These are phyloP conservation scores for Malus hybrid DNA, from an alignment of 331 rosid species.

Conservation along the genomic window DNA sequence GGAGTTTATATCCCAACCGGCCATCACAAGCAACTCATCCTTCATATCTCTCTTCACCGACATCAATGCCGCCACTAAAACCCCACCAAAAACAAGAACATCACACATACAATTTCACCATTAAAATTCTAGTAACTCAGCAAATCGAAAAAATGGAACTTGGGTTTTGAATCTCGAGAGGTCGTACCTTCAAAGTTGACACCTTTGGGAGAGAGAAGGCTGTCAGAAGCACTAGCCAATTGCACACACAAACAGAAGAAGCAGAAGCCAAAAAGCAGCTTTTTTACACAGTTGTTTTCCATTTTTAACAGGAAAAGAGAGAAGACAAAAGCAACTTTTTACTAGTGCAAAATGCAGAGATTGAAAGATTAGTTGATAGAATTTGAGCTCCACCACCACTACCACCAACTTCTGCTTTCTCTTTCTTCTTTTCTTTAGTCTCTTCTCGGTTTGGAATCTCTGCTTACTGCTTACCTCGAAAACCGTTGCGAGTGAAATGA, in stretches of 20 bases:
- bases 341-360: not conserved
- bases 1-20: constrained; percentile 89
- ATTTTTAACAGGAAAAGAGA: constrained; percentile 1
- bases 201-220: constrained; percentile 92
- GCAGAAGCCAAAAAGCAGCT: constrained; percentile 26
- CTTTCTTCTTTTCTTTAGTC: not conserved
- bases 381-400: not conserved
- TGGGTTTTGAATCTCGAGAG: constrained; percentile 8
- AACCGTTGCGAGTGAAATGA: not conserved
- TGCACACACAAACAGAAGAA: constrained; percentile 26
- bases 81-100: constrained; percentile 9
- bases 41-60: constrained; percentile 74
- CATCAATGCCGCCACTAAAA: constrained; percentile 90
- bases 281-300: constrained; percentile 23
- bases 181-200: constrained; percentile 83
- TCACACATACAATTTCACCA: not conserved
- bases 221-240: constrained; percentile 37
- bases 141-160: not conserved
- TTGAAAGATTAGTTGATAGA: not conserved
- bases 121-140: not conserved
- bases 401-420: not conserved
- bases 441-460: not conserved
- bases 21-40: constrained; percentile 53
- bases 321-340: constrained; percentile 19
- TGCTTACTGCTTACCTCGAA: constrained; percentile 3